phyloP scores from a whole-genome alignment of 208 protist species.

The Strigomonas culicis region DNA sequence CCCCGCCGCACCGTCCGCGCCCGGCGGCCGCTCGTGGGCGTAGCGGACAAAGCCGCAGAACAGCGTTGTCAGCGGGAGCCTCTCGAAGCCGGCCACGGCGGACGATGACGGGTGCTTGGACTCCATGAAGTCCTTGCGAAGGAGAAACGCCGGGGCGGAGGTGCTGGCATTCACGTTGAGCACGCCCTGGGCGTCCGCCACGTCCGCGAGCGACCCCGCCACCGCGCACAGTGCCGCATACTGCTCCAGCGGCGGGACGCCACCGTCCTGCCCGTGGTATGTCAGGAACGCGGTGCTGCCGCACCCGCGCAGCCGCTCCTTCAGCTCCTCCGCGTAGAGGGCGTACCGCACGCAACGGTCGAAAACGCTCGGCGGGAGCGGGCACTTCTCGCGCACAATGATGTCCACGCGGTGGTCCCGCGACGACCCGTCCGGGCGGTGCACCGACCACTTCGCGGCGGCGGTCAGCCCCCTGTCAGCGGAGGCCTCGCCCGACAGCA shows the following conservation, averaged over 20 bases:
- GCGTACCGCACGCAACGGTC: conserved; percentile 19
- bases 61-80: conserved; percentile 15
- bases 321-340: conserved; percentile 12
- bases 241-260: conserved; percentile 17
- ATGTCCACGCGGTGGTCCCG: conserved; percentile 13
- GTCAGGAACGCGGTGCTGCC: conserved; percentile 18
- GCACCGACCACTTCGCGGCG: background rate
- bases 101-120: background rate
- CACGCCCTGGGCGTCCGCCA: conserved; percentile 12
- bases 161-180: conserved; percentile 20
- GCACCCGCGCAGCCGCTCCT: conserved; percentile 1
- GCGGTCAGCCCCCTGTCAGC: conserved; percentile 8
- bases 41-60: conserved; percentile 20
- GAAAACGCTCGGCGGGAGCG: conserved; percentile 5
- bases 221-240: conserved; percentile 20
- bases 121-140: conserved; percentile 11
- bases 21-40: background rate
- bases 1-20: background rate
- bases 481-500: background rate
- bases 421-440: no score
- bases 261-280: conserved; percentile 13
- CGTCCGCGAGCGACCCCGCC: conserved; percentile 14
- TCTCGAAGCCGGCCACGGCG: conserved; percentile 16
- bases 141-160: conserved; percentile 14
- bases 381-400: conserved; percentile 11